Evolutionary conservation across 2,329 filamentous ascomycete species (phyloP), one percentile per base, ranked within the genome.

Genomic region (Microdochium bolleyi): DNA sequence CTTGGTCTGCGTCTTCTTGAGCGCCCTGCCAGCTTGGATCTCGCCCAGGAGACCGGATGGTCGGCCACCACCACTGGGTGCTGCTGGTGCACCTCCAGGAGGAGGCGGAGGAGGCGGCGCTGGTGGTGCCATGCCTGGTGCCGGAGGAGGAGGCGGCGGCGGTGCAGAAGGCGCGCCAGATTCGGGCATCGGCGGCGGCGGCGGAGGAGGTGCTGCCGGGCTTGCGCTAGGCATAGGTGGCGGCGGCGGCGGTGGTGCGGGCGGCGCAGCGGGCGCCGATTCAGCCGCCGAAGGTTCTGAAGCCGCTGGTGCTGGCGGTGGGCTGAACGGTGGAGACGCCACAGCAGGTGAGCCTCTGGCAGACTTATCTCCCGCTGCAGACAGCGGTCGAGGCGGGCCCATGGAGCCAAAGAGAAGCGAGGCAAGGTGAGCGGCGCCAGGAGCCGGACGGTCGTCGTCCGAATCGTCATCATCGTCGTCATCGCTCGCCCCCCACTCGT

Each of bases 391-490:
- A 14, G 94, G 92, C 38, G 94, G 92, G 10, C 83, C 92, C 92
- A 99, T 97, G 51, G 92, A 96, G 54, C 94, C 92, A 67, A 99
- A 99, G 21, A 99, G 79, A 55, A 96, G 94, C 7, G 89, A 95
- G 16, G 94, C 94, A 37, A 99, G 82, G 61, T 96, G 89, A 55
- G 95, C 94, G 49, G 94, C 94, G 60, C 84, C 90, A 54, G 87
- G 89, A 50, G 88, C 88, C 19, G 89, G 85, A 10, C 85, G 82
- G 52, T 91, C 87, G 53, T 92, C 88, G 53, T 92, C 87, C 34
- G 83, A 85, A 51, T 89, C 87, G 52, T 88, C 84, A 21, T 87
- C 84, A 3, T 78, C 76, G 21, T 77, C 74, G 25, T 76, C 73
- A 21, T 80, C 84, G 55, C 87, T 85, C 14, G 89, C 92, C 55